These are phyloP conservation scores for Podaxis mareebaensis DNA, from an alignment of 768 basidiomycete genomes.

Conservation along the genomic window DNA sequence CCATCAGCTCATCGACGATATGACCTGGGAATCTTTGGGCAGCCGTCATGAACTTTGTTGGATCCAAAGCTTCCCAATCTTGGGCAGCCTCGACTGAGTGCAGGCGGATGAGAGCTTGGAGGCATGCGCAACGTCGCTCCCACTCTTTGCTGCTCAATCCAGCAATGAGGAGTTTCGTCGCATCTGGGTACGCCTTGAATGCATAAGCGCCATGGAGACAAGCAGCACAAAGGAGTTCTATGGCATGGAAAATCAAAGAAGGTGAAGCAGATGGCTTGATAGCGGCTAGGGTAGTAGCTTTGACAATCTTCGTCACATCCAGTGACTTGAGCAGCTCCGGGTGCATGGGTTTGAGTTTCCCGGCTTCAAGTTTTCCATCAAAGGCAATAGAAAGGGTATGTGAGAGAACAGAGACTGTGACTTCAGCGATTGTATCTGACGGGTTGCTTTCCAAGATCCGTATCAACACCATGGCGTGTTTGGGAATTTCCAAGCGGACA, in stretches of 20 bases:
- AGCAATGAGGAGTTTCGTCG: slow-evolving; percentile 54
- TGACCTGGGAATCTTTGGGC: slow-evolving; percentile 44
- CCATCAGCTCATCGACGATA: slow-evolving; percentile 32
- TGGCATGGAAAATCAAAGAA: slow-evolving; percentile 51
- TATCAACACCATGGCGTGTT: slow-evolving; percentile 33
- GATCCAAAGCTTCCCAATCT: slow-evolving; percentile 35
- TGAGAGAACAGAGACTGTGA: slow-evolving; percentile 50
- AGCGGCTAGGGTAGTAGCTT: slow-evolving; percentile 41
- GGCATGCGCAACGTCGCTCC: slow-evolving; percentile 48
- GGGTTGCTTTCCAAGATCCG: slow-evolving; percentile 49
- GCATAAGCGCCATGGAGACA: slow-evolving; percentile 46
- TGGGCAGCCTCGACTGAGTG: slow-evolving; percentile 31
- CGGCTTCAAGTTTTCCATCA: slow-evolving; percentile 24
- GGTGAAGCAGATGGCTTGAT: slow-evolving; percentile 42
- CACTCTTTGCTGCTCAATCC: slow-evolving; percentile 57
- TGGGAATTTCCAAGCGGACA: slow-evolving; percentile 53
- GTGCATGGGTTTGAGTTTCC: slow-evolving; percentile 36
- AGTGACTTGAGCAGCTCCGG: slow-evolving; percentile 39
- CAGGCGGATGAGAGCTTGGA: slow-evolving; percentile 55
- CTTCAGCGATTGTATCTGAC: slow-evolving; percentile 53
- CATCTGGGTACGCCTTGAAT: slow-evolving; percentile 42
- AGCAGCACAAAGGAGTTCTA: slow-evolving; percentile 44
- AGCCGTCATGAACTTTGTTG: slow-evolving; percentile 43
- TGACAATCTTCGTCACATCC: slow-evolving; percentile 45
- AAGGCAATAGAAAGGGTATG: slow-evolving; percentile 51